A percentile compares a stretch with the other conserved stretches of the same genome.
Conservation (phyloP, 306 rosid genomes). For the Rosa persica region DNA sequence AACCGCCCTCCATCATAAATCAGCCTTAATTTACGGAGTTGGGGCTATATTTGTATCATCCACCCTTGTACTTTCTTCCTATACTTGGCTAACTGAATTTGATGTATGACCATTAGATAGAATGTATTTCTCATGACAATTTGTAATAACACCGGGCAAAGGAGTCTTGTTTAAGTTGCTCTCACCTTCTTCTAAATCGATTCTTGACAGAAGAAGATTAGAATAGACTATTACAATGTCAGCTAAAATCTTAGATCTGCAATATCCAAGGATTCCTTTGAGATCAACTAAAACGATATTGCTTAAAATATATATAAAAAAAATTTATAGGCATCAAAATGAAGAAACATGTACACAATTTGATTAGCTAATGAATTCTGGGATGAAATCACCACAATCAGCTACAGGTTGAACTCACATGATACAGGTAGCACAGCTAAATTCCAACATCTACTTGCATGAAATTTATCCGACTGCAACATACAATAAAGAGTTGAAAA, state of each 20-base stretch:
- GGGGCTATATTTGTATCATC: not conserved
- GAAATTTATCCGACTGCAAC: not conserved
- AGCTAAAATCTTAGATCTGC: not conserved
- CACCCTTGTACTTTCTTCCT: not conserved
- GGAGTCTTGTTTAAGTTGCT: not conserved
- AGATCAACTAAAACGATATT: not conserved
- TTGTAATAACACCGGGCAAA: not conserved
- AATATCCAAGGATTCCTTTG: not conserved
- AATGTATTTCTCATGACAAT: not conserved
- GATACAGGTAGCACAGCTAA: not conserved
- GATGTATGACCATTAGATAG: not conserved
- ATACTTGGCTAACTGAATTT: not conserved
- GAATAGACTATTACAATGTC: not conserved
- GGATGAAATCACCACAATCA: not conserved
- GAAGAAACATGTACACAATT: not conserved
- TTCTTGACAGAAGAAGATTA: not conserved
- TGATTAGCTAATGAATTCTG: not conserved
- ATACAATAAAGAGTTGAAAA: conserved; percentile 1
- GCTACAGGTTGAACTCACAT: not conserved
- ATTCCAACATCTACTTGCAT: not conserved
- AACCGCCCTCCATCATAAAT: not conserved
- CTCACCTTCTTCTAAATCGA: not conserved
- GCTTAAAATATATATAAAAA: not conserved
- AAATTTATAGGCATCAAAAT: not conserved
- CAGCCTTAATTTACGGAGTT: conserved; percentile 12